Evolutionary conservation across 495 filamentous ascomycete genomes (phyloP).

Genomic region (Penicillium arizonense): DNA sequence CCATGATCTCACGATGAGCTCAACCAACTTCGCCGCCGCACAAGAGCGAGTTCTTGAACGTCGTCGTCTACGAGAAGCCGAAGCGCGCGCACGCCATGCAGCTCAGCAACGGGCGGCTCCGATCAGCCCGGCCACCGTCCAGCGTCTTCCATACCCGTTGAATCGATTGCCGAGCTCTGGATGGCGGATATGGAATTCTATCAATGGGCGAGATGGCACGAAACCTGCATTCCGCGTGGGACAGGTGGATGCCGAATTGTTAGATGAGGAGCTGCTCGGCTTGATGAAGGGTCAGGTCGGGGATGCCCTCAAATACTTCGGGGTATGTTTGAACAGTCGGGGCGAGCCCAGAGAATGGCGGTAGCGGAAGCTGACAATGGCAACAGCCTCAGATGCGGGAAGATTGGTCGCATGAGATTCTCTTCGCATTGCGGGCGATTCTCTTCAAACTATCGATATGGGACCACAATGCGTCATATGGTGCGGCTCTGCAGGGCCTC

Average conservation of each 20-base stretch:
- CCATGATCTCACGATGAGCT: conserved; percentile 60
- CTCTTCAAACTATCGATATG: conserved; percentile 95
- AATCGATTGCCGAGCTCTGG: conserved; percentile 55
- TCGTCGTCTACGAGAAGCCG: conserved; percentile 66
- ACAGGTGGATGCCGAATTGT: conserved; percentile 92
- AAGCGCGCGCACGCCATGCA: conserved; percentile 53
- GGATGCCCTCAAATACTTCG: conserved; percentile 85
- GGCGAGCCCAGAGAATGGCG: neutral
- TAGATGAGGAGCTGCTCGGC: conserved; percentile 90
- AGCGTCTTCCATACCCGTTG: conserved; percentile 64
- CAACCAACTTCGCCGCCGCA: conserved; percentile 77
- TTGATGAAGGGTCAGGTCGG: conserved; percentile 84
- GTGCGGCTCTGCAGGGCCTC: conserved; percentile 87
- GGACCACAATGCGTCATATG: conserved; percentile 95
- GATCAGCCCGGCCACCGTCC: conserved; percentile 49
- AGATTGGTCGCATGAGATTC: conserved; percentile 85
- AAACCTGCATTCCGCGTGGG: conserved; percentile 88
- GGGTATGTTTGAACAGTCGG: conserved; percentile 38
- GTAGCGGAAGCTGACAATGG: neutral
- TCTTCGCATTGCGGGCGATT: conserved; percentile 69
- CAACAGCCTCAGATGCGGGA: conserved; percentile 60
- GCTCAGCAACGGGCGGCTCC: conserved; percentile 58
- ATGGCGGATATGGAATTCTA: conserved; percentile 62
- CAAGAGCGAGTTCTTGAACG: conserved; percentile 80
- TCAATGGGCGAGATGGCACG: conserved; percentile 75